These are phyloP conservation scores for Pascua guehoae DNA, from an alignment of 1,284 basidiomycete species.

Conservation along the genomic window DNA sequence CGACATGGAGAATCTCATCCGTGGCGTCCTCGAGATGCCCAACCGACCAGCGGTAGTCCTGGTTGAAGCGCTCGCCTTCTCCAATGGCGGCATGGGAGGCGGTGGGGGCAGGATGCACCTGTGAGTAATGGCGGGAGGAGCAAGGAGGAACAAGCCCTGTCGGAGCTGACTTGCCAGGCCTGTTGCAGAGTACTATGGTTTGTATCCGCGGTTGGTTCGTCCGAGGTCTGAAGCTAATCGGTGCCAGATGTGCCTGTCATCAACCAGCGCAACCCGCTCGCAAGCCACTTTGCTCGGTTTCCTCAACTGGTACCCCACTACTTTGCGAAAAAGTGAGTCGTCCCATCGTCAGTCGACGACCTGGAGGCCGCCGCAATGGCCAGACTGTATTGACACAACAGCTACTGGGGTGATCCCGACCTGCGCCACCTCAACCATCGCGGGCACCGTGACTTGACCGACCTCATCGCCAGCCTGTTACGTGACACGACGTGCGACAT, in stretches of 20 bases:
- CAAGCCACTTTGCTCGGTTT: slow-evolving; percentile 44
- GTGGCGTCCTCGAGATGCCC: slow-evolving; percentile 40
- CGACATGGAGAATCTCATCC: slow-evolving; percentile 49
- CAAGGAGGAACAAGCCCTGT: background rate
- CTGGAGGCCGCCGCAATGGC: background rate
- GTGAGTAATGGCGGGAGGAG: slow-evolving; percentile 13
- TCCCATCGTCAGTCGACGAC: slow-evolving; percentile 2
- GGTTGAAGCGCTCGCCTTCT: slow-evolving; percentile 42
- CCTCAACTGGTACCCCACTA: slow-evolving; percentile 42
- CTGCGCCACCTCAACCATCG: slow-evolving; percentile 42
- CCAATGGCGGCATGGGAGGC: slow-evolving; percentile 44
- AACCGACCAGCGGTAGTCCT: slow-evolving; percentile 43
- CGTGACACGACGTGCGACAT: slow-evolving; percentile 41
- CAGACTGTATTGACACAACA: slow-evolving; percentile 4
- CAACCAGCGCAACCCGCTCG: slow-evolving; percentile 43
- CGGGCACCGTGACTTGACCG: slow-evolving; percentile 43
- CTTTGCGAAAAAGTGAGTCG: slow-evolving; percentile 41
- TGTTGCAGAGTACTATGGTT: slow-evolving; percentile 46
- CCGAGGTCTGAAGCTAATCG: background rate
- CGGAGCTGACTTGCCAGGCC: slow-evolving; percentile 20
- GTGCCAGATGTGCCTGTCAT: slow-evolving; percentile 41
- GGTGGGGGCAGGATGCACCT: slow-evolving; percentile 47
- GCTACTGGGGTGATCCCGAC: slow-evolving; percentile 45
- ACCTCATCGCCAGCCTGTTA: slow-evolving; percentile 37
- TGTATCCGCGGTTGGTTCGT: slow-evolving; percentile 2